Base-by-base conservation (phyloP, 2,329 filamentous ascomycete genomes). In the Phyllosticta citriasiana region DNA sequence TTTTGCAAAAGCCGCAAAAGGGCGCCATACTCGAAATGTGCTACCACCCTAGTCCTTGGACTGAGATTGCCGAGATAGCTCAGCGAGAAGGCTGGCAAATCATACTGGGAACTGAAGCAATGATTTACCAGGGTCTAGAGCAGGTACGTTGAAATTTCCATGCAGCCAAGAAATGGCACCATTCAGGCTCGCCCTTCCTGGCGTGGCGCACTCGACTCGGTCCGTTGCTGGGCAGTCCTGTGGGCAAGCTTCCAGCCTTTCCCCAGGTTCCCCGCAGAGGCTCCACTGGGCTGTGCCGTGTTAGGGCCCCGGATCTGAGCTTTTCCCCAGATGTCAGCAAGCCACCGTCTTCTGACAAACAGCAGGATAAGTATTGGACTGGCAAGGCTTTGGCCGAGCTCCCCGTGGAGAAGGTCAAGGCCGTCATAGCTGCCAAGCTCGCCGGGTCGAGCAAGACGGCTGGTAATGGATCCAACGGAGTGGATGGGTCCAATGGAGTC, bases 1-100 rank as follows among this genome's bases (percentile, higher is more conserved):
- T 82, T 57, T 63, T 82, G 35, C 65, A 65, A 26, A 79, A 78
- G 59, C 69, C 77, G 30, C 74, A 81, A 63, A 87, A 87, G 73
- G 88, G 87, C 6, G 84, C 84, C 6, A 82, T 92, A 61, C 72
- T 92, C 63, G 88, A 92, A 73, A 92, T 93, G 88, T 91, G 88
- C 77, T 92, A 92, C 71, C 89, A 91, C 70, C 89, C 89, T 0
- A 72, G 79, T 2, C 86, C 87, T 0, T 86, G 82, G 71, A 92
- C 89, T 0, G 79, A 82, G 65, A 82, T 91, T 56, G 84, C 83
- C 1, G 80, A 79, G 53, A 67, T 91, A 52, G 83, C 86, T 0
- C 79, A 83, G 67, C 73, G 75, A 2, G 78, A 79, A 9, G 86
- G 86, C 0, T 91, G 88, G 88, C 81, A 86, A 72, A 84, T 91